Evolutionary conservation across 2,329 filamentous ascomycete genomes (phyloP), one percentile per base, ranked within the genome.

Genomic region (Fusarium heterosporum): DNA sequence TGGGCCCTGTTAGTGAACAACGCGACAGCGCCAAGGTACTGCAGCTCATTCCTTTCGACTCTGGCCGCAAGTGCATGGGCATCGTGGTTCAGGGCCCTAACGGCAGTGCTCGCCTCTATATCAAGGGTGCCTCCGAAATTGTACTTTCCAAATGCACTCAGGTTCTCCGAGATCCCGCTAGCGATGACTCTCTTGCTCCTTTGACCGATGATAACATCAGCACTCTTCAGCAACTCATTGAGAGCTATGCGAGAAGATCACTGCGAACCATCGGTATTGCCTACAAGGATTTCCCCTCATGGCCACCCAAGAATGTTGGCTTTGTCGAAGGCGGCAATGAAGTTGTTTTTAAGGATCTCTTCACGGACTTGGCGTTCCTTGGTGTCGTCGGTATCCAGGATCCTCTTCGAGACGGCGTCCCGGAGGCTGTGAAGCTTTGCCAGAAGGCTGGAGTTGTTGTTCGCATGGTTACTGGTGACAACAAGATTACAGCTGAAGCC

Each of bases 381-480:
- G 86, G 87, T 29, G 83, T 94, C 71, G 90, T 93, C 49, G 92
- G 92, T 72, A 94, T 95, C 64, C 92, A 94, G 74, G 92, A 95
- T 76, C 92, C 92, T 42, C 84, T 94, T 13, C 90, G 92, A 62
- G 84, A 86, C 0, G 91, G 91, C 63, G 92, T 94, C n/a, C 83
- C 83, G 3, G 87, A 93, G 50, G 91, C 92, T 12, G 91, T 95
- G 28, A 82, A 81, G 60, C 84, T 89, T 58, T 94, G 92, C 73
- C 90, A 94, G 74, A 84, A 85, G 55, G 92, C 92, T 6, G 92
- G 92, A 61, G 91, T 95, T 12, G 86, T 90, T 62, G 91, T 94
- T 17, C 90, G 92, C 73, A 95, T 95, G 92, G 92, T 95, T 4
- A 95, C 92, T 6, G 92, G 92, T 66, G 92, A 95, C 79, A 94